Percentiles rank a stretch among this genome's conserved stretches.
Conservation (phyloP, 2,329 filamentous ascomycete genomes). For the Colletotrichum somersetense region DNA sequence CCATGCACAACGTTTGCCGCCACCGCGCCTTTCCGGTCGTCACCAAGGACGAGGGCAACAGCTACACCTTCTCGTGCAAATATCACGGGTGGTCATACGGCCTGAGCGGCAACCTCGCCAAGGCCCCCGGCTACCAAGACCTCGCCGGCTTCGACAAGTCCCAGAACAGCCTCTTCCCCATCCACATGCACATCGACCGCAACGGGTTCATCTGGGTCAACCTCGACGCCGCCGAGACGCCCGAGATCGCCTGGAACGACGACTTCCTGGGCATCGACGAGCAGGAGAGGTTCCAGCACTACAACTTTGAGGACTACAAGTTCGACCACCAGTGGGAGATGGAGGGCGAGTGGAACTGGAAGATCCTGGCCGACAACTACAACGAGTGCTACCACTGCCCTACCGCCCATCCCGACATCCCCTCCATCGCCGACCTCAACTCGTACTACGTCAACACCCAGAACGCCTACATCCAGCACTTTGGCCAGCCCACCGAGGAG, state of each 20-base stretch:
- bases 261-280: slow-evolving; percentile 63
- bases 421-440: slow-evolving; percentile 67
- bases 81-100: slow-evolving; percentile 76
- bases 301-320: slow-evolving; percentile 65
- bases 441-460: slow-evolving; percentile 66
- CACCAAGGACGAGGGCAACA: slow-evolving; percentile 61
- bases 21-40: slow-evolving; percentile 72
- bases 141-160: slow-evolving; percentile 68
- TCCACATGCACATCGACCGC: slow-evolving; percentile 65
- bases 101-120: slow-evolving; percentile 67
- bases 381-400: slow-evolving; percentile 76
- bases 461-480: slow-evolving; percentile 64
- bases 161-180: slow-evolving; percentile 67
- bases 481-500: slow-evolving; percentile 59
- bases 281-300: slow-evolving; percentile 58
- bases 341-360: slow-evolving; percentile 71
- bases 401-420: slow-evolving; percentile 69
- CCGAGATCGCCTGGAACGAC: slow-evolving; percentile 63
- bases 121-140: slow-evolving; percentile 70
- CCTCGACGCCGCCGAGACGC: slow-evolving; percentile 59
- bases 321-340: slow-evolving; percentile 71
- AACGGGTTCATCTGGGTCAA: slow-evolving; percentile 72
- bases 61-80: slow-evolving; percentile 67
- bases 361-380: slow-evolving; percentile 72
- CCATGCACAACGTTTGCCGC: slow-evolving; percentile 73